phyloP scores from a whole-genome alignment of 2,329 filamentous ascomycete species.

The Penicillium occitanis region DNA sequence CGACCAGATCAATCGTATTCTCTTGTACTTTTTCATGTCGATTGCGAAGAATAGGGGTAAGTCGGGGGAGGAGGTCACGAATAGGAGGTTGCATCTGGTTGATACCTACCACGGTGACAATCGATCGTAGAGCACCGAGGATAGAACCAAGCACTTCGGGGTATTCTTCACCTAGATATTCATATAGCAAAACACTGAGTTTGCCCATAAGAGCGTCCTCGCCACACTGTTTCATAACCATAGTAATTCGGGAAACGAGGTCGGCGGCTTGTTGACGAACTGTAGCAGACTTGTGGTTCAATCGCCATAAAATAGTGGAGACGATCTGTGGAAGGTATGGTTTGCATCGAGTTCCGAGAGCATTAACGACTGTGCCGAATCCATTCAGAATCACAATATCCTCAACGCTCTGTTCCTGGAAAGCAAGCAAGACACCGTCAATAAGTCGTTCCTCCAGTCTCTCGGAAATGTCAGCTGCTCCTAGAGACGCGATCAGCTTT shows the following conservation, averaged over 20 bases:
- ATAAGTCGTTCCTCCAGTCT: slow-evolving; percentile 90
- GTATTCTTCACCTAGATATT: slow-evolving; percentile 98
- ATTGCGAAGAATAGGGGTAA: slow-evolving; percentile 97
- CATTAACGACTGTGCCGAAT: slow-evolving; percentile 96
- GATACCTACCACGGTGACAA: slow-evolving; percentile 97
- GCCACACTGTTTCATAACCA: slow-evolving; percentile 98
- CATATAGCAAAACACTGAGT: slow-evolving; percentile 89
- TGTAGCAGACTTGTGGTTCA: slow-evolving; percentile 97
- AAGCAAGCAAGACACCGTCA: slow-evolving; percentile 91
- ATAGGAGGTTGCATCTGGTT: slow-evolving; percentile 98
- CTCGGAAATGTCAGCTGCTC: slow-evolving; percentile 90
- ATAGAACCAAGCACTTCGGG: slow-evolving; percentile 97
- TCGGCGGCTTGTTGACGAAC: slow-evolving; percentile 97
- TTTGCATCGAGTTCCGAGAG: slow-evolving; percentile 89
- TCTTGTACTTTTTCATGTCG: slow-evolving; percentile 99
- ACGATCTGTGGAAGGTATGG: slow-evolving; percentile 96
- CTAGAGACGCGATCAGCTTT: slow-evolving; percentile 89
- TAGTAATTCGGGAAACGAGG: slow-evolving; percentile 91
- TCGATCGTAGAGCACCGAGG: slow-evolving; percentile 87
- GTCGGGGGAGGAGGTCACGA: slow-evolving; percentile 87
- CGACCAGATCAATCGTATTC: slow-evolving; percentile 96
- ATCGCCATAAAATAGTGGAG: slow-evolving; percentile 89
- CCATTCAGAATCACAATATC: slow-evolving; percentile 96
- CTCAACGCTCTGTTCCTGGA: slow-evolving; percentile 97
- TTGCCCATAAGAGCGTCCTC: slow-evolving; percentile 96